phyloP scores from a whole-genome alignment of 805 yeast species.

The Wickerhamiella bombiphila region DNA sequence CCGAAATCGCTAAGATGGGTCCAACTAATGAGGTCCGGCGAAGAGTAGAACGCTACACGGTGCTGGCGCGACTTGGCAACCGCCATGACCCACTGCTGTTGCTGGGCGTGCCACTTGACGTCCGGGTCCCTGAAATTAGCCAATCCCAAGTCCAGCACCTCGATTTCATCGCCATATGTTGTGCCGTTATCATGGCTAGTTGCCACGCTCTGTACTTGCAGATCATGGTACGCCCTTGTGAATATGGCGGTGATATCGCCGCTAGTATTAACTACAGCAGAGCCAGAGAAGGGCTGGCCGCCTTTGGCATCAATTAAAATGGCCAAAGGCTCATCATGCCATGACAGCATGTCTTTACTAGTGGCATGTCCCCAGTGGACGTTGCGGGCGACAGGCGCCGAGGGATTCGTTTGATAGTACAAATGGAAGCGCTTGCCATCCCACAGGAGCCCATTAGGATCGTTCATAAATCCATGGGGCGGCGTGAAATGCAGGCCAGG shows the following conservation, averaged over 20 bases:
- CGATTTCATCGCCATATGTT: conserved; percentile 23
- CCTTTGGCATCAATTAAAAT: conserved; percentile 20
- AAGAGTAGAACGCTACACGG: conserved; percentile 11
- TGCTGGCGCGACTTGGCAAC: conserved; percentile 13
- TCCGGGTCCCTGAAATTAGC: conserved; percentile 16
- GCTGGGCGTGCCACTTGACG: conserved; percentile 12
- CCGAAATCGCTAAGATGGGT: conserved; percentile 7
- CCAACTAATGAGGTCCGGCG: conserved; percentile 10
- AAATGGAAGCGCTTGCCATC: conserved; percentile 24
- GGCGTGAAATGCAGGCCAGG: conserved; percentile 26
- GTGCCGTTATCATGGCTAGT: conserved; percentile 27
- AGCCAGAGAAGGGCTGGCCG: conserved; percentile 27
- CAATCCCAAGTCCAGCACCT: conserved; percentile 21
- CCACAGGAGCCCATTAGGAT: conserved; percentile 31
- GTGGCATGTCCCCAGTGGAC: conserved; percentile 33
- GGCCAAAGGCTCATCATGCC: conserved; percentile 26
- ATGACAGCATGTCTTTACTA: conserved; percentile 24
- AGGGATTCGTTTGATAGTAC: conserved; percentile 29
- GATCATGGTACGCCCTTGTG: conserved; percentile 21
- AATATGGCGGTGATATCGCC: conserved; percentile 21
- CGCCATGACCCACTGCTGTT: conserved; percentile 12
- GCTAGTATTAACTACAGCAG: conserved; percentile 20
- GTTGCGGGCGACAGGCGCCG: conserved; percentile 23
- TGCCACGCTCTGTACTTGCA: conserved; percentile 25
- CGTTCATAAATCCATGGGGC: conserved; percentile 28